These are phyloP conservation scores for Clavulina sp. DNA, from an alignment of 768 basidiomycete genomes.

Conservation along the genomic window DNA sequence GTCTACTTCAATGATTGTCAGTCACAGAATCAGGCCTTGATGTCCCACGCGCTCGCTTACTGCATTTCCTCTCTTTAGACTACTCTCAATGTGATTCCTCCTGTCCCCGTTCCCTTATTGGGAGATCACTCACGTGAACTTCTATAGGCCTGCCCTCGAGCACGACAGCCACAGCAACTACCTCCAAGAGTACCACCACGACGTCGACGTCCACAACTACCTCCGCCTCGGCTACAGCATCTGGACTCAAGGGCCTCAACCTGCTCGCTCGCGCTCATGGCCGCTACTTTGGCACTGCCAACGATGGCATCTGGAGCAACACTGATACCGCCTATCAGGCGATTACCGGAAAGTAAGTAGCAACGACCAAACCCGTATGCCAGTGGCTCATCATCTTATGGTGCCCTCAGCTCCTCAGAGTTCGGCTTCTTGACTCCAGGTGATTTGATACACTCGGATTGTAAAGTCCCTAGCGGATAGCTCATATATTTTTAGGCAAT, in stretches of 20 bases:
- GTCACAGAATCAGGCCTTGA: too few species aligned
- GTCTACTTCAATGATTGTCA: too few species aligned
- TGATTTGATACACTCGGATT: slow-evolving; percentile 5
- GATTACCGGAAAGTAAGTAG: slow-evolving; percentile 2
- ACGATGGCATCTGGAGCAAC: slow-evolving; percentile 4
- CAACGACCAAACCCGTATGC: background rate
- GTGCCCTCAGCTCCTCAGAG: slow-evolving; percentile 1
- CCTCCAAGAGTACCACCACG: background rate
- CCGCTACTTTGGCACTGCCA: slow-evolving; percentile 9
- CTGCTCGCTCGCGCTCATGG: slow-evolving; percentile 6
- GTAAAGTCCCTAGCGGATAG: background rate
- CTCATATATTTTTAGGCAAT: background rate
- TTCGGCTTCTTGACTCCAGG: slow-evolving; percentile 8
- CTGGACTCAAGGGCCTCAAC: slow-evolving; percentile 4
- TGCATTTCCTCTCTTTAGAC: too few species aligned
- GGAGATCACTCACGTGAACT: too few species aligned
- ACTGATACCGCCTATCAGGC: slow-evolving; percentile 3
- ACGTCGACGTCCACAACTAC: background rate
- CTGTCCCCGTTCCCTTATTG: too few species aligned
- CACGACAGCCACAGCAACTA: background rate
- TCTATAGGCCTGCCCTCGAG: too few species aligned
- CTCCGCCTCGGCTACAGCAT: background rate
- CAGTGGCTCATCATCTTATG: background rate
- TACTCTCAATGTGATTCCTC: too few species aligned
- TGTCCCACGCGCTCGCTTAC: too few species aligned